Base-by-base conservation (phyloP, 2,329 filamentous ascomycete genomes). In the Dothistroma pini region DNA sequence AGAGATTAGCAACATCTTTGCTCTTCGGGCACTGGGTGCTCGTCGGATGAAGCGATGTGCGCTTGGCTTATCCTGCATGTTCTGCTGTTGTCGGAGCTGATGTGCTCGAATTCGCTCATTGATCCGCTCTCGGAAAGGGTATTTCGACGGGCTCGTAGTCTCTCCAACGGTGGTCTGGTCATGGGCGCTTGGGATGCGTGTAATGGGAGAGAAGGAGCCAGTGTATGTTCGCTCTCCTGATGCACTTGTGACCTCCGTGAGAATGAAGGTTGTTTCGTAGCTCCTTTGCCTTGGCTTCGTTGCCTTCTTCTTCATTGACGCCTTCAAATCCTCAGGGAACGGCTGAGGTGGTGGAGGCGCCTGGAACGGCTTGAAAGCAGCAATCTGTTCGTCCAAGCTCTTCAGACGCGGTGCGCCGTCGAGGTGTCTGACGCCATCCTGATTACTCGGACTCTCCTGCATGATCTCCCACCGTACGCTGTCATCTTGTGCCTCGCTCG, bases 261-360 rank as follows among this genome's bases (percentile, higher is more conserved):
- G 77, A 35, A 80, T 81, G 64, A 74, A 69, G 16, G 82, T 79
- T 32, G 79, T 81, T 38, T 79, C 81, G 69, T 79, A 83, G 58
- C 58, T 65, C 59, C 61, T 61, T 51, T 64, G 59, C 34, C 58
- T 65, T 19, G 64, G 56, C 44, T 66, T 66, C 16, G 60, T 58
- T 25, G 59, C 54, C 47, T 61, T 62, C 47, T 62, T 64, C 63
- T 67, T 66, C 31, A 59, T 55, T 6, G 57, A 54, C 50, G 53
- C 48, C 51, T 63, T 65, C 16, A 56, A 38, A 35, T 68, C 64
- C 21, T 63, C 59, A 1, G 65, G 51, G 63, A 72, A 79, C 1
- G 90, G 84, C 63, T 86, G 78, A 0, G 93, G 95, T 49, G 88
- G 79, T 21, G 93, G 90, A n/a, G 93, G 95, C 22, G 91, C 89